Evolutionary conservation across 805 yeast species (phyloP).

Genomic region (Clavispora santaluciae): DNA sequence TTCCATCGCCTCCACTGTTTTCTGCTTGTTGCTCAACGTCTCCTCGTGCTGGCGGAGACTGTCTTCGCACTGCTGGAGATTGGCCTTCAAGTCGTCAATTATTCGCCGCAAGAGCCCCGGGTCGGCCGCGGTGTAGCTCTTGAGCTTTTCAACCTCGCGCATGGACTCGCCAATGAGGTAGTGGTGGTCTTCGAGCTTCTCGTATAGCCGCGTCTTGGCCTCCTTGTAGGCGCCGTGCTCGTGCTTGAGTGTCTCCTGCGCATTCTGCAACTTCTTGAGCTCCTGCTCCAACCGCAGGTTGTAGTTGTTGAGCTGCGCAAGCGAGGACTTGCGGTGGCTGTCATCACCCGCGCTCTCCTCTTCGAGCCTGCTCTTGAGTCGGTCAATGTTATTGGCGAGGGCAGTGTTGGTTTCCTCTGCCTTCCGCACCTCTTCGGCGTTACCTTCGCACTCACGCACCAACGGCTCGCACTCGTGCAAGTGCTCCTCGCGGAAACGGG

Average conservation of each 20-base stretch:
- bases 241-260: conserved; percentile 56
- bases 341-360: conserved; percentile 25
- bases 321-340: conserved; percentile 28
- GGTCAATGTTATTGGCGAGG: conserved; percentile 8
- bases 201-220: conserved; percentile 54
- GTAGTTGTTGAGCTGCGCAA: conserved; percentile 39
- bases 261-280: conserved; percentile 52
- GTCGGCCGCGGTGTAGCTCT: conserved; percentile 56
- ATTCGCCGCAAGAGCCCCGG: conserved; percentile 50
- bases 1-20: conserved; percentile 56
- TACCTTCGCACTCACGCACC: conserved; percentile 48
- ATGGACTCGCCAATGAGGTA: conserved; percentile 52
- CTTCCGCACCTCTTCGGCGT: conserved; percentile 38
- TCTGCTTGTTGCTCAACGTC: conserved; percentile 46
- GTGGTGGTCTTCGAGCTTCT: conserved; percentile 56
- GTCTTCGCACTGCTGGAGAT: conserved; percentile 35
- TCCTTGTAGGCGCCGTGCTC: conserved; percentile 63
- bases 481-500: conserved; percentile 76
- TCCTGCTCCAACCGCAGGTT: conserved; percentile 58
- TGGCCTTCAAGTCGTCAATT: conserved; percentile 47
- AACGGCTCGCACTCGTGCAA: conserved; percentile 64
- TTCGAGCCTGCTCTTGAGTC: conserved; percentile 17
- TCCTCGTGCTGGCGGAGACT: conserved; percentile 28
- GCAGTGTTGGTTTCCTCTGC: conserved; percentile 18
- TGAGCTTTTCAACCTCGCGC: conserved; percentile 55